Percentiles rank a stretch among this genome's conserved stretches.
These are phyloP conservation scores for Pythium pyrilobum DNA, from an alignment of 352 stramenopile genomes.

Conservation along the genomic window DNA sequence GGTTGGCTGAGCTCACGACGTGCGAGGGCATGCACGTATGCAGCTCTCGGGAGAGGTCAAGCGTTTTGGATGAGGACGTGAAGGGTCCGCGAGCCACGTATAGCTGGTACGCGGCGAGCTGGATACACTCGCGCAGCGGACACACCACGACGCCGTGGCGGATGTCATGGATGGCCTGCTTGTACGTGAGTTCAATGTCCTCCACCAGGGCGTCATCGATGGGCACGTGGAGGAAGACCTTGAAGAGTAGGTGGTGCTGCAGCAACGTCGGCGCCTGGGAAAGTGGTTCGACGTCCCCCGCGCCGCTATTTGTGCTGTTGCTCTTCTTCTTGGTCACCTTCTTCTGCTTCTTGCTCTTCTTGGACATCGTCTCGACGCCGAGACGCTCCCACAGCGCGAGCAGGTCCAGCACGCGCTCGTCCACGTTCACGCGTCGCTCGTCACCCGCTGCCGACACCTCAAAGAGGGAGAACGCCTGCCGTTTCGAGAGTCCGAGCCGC, in stretches of 20 bases:
- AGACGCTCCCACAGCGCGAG: conserved; percentile 72
- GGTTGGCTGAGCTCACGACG: conserved; percentile 45
- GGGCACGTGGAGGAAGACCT: conserved; percentile 69
- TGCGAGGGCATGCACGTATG: conserved; percentile 26
- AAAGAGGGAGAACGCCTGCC: conserved; percentile 56
- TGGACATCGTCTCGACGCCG: conserved; percentile 30
- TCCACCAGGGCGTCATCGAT: conserved; percentile 49
- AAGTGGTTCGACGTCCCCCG: not conserved
- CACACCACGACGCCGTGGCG: conserved; percentile 45
- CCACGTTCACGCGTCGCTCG: conserved; percentile 48
- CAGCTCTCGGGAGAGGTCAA: conserved; percentile 21
- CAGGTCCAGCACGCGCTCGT: conserved; percentile 70
- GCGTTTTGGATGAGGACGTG: conserved; percentile 6
- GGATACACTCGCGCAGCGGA: conserved; percentile 44
- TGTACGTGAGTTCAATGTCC: conserved; percentile 58
- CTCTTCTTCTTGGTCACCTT: conserved; percentile 9
- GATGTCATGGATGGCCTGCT: conserved; percentile 73
- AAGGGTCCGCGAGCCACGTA: conserved; percentile 34
- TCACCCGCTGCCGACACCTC: conserved; percentile 42
- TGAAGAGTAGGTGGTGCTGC: conserved; percentile 50
- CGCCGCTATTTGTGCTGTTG: not conserved
- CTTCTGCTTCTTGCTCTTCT: conserved; percentile 31
- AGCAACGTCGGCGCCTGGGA: not conserved
- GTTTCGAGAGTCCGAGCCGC: conserved; percentile 38
- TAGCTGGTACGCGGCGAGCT: conserved; percentile 64